Conservation (phyloP, 2,329 filamentous ascomycete genomes). For the Aspergillus ustus region DNA sequence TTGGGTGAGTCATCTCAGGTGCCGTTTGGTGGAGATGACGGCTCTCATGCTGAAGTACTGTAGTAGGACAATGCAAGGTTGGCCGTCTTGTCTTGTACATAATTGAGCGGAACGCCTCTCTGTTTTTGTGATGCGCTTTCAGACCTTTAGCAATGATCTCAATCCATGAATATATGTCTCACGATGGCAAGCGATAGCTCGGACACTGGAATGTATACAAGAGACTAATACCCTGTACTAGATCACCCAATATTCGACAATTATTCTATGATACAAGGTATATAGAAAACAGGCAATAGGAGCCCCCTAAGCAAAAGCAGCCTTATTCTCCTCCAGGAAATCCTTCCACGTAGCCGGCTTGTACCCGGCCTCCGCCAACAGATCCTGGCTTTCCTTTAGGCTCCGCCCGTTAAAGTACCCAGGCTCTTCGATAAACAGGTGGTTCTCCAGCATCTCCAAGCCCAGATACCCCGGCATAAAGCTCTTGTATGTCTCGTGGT, state of each 20-base stretch:
- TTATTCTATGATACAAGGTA: not conserved
- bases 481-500: conserved; percentile 31
- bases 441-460: conserved; percentile 59
- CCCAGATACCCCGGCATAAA: conserved; percentile 28
- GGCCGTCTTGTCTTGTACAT: too few species aligned
- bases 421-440: conserved; percentile 55
- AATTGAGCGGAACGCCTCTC: too few species aligned
- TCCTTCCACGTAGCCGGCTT: conserved; percentile 17
- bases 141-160: too few species aligned
- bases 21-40: too few species aligned
- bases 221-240: too few species aligned
- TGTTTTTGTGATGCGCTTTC: too few species aligned
- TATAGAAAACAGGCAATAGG: not conserved
- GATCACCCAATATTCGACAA: not conserved
- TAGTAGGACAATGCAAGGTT: too few species aligned
- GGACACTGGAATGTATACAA: too few species aligned
- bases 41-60: too few species aligned
- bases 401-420: conserved; percentile 52
- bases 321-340: conserved; percentile 15
- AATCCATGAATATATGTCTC: too few species aligned
- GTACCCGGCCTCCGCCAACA: conserved; percentile 12
- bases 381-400: conserved; percentile 5
- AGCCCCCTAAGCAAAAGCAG: not conserved
- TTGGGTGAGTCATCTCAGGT: too few species aligned
- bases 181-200: too few species aligned